Evolutionary conservation across 2,329 filamentous ascomycete genomes (phyloP).

Genomic region (Hyphodiscus sp.): DNA sequence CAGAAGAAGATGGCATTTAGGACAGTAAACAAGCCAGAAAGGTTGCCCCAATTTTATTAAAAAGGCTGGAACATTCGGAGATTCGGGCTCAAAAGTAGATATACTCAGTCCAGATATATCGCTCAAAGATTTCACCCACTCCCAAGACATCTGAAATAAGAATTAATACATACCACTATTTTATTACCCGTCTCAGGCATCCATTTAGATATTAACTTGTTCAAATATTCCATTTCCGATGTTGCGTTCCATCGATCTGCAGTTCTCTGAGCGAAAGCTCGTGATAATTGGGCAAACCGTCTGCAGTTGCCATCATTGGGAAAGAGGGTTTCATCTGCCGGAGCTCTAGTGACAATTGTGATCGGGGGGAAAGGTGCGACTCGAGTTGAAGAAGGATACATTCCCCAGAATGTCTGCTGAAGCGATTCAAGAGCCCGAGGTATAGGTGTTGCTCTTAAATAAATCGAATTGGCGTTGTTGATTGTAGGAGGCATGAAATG

Average conservation of each 20-base stretch:
- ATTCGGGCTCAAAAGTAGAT: too few species aligned
- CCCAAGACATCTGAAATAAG: too few species aligned
- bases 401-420: slow-evolving; percentile 66
- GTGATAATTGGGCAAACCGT: slow-evolving; percentile 62
- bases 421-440: slow-evolving; percentile 71
- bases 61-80: too few species aligned
- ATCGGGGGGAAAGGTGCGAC: slow-evolving; percentile 50
- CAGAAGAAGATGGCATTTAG: too few species aligned
- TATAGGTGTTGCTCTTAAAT: slow-evolving; percentile 68
- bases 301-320: slow-evolving; percentile 72
- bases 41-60: too few species aligned
- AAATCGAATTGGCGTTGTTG: slow-evolving; percentile 52
- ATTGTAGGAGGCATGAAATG: slow-evolving; percentile 60
- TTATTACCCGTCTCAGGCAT: slow-evolving; percentile 66
- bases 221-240: slow-evolving; percentile 78
- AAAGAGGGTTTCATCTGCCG: slow-evolving; percentile 69
- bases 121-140: too few species aligned
- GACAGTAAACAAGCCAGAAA: too few species aligned
- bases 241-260: slow-evolving; percentile 69
- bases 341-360: slow-evolving; percentile 58
- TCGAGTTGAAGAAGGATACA: slow-evolving; percentile 57
- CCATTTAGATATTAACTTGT: slow-evolving; percentile 70
- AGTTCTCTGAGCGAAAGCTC: slow-evolving; percentile 65
- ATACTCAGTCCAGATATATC: too few species aligned
- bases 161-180: slow-evolving; percentile 39